These are phyloP conservation scores for Salix koriyanagi DNA, from an alignment of 345 rosid species.

Conservation along the genomic window DNA sequence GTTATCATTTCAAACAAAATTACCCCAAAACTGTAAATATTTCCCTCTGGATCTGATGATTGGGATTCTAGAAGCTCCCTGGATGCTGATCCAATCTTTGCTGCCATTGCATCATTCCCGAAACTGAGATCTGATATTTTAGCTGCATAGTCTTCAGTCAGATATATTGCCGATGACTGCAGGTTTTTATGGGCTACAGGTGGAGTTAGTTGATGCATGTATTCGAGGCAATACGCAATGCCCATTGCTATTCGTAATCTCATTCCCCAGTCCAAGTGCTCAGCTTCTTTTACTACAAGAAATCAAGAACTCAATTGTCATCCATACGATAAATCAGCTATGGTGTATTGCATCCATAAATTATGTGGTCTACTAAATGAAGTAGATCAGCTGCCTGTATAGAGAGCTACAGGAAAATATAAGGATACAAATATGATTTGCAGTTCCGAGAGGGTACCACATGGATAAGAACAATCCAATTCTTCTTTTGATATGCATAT, in stretches of 20 bases:
- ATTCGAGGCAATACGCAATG: slow-evolving; percentile 82
- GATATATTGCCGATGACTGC: slow-evolving; percentile 64
- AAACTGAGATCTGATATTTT: slow-evolving; percentile 76
- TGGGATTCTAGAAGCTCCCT: slow-evolving; percentile 43
- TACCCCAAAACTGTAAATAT: slow-evolving; percentile 64
- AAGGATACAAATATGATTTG: background rate
- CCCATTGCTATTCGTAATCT: slow-evolving; percentile 82
- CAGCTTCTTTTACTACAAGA: slow-evolving; percentile 70
- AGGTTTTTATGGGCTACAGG: slow-evolving; percentile 55
- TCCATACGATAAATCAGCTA: background rate
- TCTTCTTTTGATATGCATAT: background rate
- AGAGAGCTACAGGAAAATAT: background rate
- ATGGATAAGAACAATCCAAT: background rate
- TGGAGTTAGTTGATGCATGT: slow-evolving; percentile 82
- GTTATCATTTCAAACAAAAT: slow-evolving; percentile 71
- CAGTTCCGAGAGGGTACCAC: background rate
- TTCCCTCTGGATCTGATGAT: slow-evolving; percentile 37
- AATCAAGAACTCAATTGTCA: slow-evolving; percentile 1
- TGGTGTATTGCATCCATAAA: background rate
- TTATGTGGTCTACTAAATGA: background rate
- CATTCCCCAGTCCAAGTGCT: slow-evolving; percentile 85
- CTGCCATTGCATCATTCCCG: slow-evolving; percentile 42
- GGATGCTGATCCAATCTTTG: slow-evolving; percentile 39
- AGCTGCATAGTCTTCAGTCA: slow-evolving; percentile 91
- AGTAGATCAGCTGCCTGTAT: background rate